phyloP scores from a whole-genome alignment of 371 early-diverging fungal genomes.

The Mucor plumbeus region DNA sequence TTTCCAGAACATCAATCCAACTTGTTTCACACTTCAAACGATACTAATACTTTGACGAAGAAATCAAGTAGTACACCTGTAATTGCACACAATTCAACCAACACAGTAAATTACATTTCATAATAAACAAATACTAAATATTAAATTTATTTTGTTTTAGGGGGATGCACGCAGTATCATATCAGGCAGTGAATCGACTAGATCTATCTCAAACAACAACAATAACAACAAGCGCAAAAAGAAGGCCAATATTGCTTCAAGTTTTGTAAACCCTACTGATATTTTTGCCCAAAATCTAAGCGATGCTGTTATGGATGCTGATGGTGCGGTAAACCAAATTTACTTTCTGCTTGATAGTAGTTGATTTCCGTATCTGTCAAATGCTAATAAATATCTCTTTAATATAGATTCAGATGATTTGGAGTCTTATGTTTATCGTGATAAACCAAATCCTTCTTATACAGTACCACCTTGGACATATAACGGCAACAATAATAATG shows the following conservation, averaged over 20 bases:
- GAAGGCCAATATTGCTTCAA: constrained; percentile 20
- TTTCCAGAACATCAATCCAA: constrained; percentile 25
- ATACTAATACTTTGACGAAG: background rate
- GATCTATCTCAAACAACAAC: constrained; percentile 12
- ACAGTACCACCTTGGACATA: constrained; percentile 16
- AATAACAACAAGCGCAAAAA: constrained; percentile 14
- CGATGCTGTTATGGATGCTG: constrained; percentile 52
- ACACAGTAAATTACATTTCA: background rate
- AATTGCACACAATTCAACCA: background rate
- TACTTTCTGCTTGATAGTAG: background rate
- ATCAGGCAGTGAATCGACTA: constrained; percentile 29
- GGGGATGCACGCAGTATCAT: constrained; percentile 22
- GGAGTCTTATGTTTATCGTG: constrained; percentile 48
- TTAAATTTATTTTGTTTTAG: constrained; percentile 9
- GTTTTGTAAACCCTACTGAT: constrained; percentile 42
- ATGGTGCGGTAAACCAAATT: constrained; percentile 27
- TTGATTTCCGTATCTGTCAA: background rate
- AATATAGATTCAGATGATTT: constrained; percentile 49
- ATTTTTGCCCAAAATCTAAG: constrained; percentile 54
- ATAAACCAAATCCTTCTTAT: constrained; percentile 29
- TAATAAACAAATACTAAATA: constrained; percentile 13
- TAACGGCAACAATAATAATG: background rate
- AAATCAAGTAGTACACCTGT: constrained; percentile 12
- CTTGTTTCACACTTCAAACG: constrained; percentile 2
- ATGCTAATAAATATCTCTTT: background rate